Percentiles rank a stretch among this genome's conserved stretches.
These are phyloP conservation scores for Xylaria curta DNA, from an alignment of 495 filamentous ascomycete genomes.

Conservation along the genomic window DNA sequence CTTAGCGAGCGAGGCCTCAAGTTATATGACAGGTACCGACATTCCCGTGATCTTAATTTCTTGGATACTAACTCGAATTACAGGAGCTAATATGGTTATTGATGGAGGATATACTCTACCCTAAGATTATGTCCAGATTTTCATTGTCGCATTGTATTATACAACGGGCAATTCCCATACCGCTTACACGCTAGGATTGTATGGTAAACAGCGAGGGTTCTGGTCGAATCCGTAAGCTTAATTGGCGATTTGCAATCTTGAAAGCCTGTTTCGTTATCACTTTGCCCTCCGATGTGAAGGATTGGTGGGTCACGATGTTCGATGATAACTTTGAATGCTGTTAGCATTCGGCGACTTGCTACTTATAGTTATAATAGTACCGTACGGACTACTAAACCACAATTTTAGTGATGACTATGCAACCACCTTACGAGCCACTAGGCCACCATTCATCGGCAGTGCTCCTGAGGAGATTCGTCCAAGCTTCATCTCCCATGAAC, in stretches of 20 bases:
- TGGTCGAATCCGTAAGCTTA: too few relatives aligned
- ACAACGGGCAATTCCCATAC: neutral
- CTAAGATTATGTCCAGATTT: slow-evolving; percentile 29
- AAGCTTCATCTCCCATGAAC: slow-evolving; percentile 18
- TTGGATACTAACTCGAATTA: neutral
- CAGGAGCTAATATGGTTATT: slow-evolving; percentile 37
- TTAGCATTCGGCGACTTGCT: too few relatives aligned
- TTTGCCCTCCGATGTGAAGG: too few relatives aligned
- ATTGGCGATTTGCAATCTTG: too few relatives aligned
- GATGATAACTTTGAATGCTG: too few relatives aligned
- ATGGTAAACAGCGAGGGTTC: neutral
- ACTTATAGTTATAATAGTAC: too few relatives aligned
- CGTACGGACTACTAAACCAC: too few relatives aligned
- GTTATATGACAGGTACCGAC: slow-evolving; percentile 38
- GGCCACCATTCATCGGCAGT: slow-evolving; percentile 19
- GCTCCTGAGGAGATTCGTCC: slow-evolving; percentile 14
- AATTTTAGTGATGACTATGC: too few relatives aligned
- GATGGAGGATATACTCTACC: slow-evolving; percentile 58
- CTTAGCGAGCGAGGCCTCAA: slow-evolving; percentile 65
- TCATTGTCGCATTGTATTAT: neutral
- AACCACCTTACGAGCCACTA: neutral
- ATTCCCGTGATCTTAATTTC: neutral
- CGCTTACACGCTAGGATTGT: neutral
- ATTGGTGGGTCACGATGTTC: too few relatives aligned
- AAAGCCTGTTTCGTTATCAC: too few relatives aligned